These are phyloP conservation scores for Mediolabrus comicus DNA, from an alignment of 108 stramenopile genomes.

Conservation along the genomic window DNA sequence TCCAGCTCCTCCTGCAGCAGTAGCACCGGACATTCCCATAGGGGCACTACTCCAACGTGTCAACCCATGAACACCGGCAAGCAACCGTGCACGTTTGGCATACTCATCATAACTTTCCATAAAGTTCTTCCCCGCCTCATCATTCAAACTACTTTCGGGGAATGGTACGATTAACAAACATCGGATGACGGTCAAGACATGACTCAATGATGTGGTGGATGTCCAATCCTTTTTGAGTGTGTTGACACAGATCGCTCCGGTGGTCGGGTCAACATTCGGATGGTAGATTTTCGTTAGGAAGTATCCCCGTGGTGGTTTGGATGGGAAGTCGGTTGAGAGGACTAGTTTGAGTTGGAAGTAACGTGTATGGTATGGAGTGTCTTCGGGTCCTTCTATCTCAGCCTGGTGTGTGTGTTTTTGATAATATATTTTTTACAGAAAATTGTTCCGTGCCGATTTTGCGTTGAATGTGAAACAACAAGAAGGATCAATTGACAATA, in stretches of 20 bases:
- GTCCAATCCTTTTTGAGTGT: conserved; percentile 98
- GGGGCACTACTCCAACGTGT: conserved; percentile 21
- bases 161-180: conserved; percentile 98
- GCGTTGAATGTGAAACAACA: too few relatives aligned
- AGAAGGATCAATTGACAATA: too few relatives aligned
- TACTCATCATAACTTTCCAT: conserved; percentile 99
- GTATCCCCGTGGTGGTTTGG: conserved; percentile 93
- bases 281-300: conserved; percentile 99
- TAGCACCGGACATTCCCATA: background rate
- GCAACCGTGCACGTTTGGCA: conserved; percentile 85
- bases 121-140: conserved; percentile 99
- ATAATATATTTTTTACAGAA: background rate
- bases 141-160: conserved; percentile 97
- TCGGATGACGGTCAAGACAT: conserved; percentile 97
- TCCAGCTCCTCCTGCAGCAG: background rate
- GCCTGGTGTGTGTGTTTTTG: conserved; percentile 50
- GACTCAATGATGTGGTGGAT: conserved; percentile 79
- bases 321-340: conserved; percentile 83
- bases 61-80: conserved; percentile 93
- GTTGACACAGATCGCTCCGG: conserved; percentile 98
- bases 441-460: background rate
- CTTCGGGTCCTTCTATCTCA: conserved; percentile 91
- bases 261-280: conserved; percentile 94
- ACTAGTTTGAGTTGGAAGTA: conserved; percentile 95
- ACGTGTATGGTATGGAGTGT: conserved; percentile 94